Evolutionary conservation across 306 rosid species (phyloP).

Genomic region (Inga oerstediana): DNA sequence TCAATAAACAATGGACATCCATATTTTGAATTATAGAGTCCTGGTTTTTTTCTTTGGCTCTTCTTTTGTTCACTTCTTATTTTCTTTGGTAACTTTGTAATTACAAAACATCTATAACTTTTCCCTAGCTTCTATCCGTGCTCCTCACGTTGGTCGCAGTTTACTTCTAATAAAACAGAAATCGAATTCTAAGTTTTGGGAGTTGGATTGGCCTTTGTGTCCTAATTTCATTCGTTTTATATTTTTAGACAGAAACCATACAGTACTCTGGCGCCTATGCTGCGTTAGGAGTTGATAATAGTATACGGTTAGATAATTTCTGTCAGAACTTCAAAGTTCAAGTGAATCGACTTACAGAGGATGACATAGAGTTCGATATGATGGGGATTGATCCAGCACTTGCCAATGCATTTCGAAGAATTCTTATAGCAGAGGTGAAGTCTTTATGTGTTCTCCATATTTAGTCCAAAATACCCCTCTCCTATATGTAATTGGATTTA

Average conservation of each 20-base stretch:
- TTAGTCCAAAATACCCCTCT: not conserved
- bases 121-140: not conserved
- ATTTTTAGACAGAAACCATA: slow-evolving; percentile 78
- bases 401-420: slow-evolving; percentile 94
- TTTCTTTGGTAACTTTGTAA: not conserved
- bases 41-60: not conserved
- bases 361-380: slow-evolving; percentile 89
- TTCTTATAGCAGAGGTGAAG: slow-evolving; percentile 88
- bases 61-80: not conserved
- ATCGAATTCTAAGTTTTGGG: not conserved
- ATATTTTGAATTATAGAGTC: not conserved
- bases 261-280: slow-evolving; percentile 88
- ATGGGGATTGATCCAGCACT: slow-evolving; percentile 91
- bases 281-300: slow-evolving; percentile 68
- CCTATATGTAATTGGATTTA: not conserved
- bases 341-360: slow-evolving; percentile 56
- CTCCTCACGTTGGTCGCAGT: not conserved
- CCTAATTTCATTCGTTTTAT: slow-evolving; percentile 26
- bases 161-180: not conserved
- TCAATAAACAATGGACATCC: not conserved
- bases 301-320: slow-evolving; percentile 65
- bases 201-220: not conserved
- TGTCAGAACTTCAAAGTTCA: slow-evolving; percentile 73
- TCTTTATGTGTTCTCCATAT: slow-evolving; percentile 1
- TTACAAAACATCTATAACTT: not conserved